phyloP scores from a whole-genome alignment of 169 alveolate genomes.

The Plasmodium adleri region DNA sequence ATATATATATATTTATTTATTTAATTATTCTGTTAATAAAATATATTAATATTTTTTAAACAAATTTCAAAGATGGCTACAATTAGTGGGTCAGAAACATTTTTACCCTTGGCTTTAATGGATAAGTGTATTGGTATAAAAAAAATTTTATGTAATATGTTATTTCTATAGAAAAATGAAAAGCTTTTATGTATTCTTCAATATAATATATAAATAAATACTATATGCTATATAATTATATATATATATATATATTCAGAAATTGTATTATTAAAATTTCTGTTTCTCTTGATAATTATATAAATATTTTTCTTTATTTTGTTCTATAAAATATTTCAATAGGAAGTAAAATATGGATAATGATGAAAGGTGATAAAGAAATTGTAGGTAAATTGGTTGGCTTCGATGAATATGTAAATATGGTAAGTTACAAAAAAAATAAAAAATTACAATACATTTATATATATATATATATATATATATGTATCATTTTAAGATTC shows the following conservation, averaged over 20 bases:
- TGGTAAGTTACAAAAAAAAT: constrained; percentile 80
- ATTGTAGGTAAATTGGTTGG: constrained; percentile 93
- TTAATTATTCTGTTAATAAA: background rate
- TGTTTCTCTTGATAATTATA: too few species aligned
- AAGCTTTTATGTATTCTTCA: too few species aligned
- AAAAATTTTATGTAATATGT: background rate
- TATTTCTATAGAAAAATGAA: too few species aligned
- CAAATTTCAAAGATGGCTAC: constrained; percentile 79
- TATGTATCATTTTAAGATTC: background rate
- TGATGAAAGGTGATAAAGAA: constrained; percentile 90
- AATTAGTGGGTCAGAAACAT: constrained; percentile 83
- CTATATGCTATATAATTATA: too few species aligned
- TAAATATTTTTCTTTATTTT: background rate
- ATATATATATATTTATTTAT: background rate
- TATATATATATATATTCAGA: too few species aligned
- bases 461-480: background rate
- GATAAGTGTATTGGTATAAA: constrained; percentile 92
- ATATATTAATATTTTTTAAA: background rate
- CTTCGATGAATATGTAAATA: constrained; percentile 95
- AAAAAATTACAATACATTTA: background rate
- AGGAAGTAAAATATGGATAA: constrained; percentile 93
- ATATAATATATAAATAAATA: too few species aligned
- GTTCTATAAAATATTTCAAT: background rate
- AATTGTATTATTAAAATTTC: too few species aligned
- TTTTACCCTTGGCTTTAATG: constrained; percentile 94